Evolutionary conservation across 345 rosid species (phyloP), one percentile per base, ranked within the genome.

Genomic region (Eucalyptus cladocalyx): DNA sequence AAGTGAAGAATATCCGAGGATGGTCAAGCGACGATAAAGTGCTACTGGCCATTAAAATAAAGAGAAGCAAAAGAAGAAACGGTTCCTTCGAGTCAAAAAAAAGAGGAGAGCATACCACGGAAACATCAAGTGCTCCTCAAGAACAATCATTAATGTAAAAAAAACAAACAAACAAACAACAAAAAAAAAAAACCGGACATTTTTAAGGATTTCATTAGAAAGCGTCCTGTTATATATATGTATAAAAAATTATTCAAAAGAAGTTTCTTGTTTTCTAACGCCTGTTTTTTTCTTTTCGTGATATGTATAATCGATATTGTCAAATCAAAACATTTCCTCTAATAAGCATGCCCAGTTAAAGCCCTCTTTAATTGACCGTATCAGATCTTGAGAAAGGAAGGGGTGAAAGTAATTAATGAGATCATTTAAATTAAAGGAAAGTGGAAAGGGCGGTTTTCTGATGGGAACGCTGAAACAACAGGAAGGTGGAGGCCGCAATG

Each of bases 361-460:
- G 34, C 18, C 72, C 72, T 30, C 32, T 4, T 62, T 62, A 56
- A 56, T 24, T 56, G 62, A 2, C 62, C 30, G 34, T 7, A 62
- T 62, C 72, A 30, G 34, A 32, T 32, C 23, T 67, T 32, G 42
- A 4, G 23, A 0, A 67, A 16, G 11, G 11, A 32, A 34, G 1
- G 45, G 10, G 28, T 4, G 19, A 6, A 6, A 24, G 7, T 26
- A 26, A 87, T 18, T 4, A 87, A 34, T 3, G 26, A 45, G 10
- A 88, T 50, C 32, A 10, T 3, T 11, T 9, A 30, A 51, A 86
- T 7, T 17, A 3, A 3, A 37, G 87, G 26, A 80, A 88, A 88
- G 76, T 1, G 28, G 76, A n/a, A 53, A 91, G 89, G 94, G 94
- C 90, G 94, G 95, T 92, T 91, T 93, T 76, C 86, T 49, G 91